Evolutionary conservation across 2,329 filamentous ascomycete genomes (phyloP), one percentile per base, ranked within the genome.

Genomic region (Pseudogymnoascus sp.): DNA sequence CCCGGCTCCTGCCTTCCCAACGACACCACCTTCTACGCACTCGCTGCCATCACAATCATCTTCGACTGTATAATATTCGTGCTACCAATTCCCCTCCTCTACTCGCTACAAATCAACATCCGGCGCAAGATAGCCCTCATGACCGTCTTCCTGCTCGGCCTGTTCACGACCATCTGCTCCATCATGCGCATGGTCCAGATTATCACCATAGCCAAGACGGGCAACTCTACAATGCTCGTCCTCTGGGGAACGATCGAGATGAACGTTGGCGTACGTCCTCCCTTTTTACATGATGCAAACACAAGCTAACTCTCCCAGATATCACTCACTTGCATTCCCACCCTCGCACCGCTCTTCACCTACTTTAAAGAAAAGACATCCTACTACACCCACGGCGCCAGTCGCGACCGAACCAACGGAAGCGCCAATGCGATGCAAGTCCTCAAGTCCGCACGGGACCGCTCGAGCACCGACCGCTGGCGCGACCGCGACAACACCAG

Each of bases 181-280:
- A 75, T 83, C 62, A 69, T 83, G 61, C 76, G 81, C 11, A 78
- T 83, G 63, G 71, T 75, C 0, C 79, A 83, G 66, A 83, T 83
- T 64, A 70, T 78, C 64, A 72, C 76, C 0, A 80, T 83, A 39
- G 77, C 79, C 14, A 79, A 78, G 2, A 79, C 82, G 38, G 80
- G 81, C 7, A 81, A 83, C 66, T 82, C 81, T 0, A 83, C 81
- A 4, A 80, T 81, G 77, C 73, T 84, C 10, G 75, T 84, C 0
- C 71, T 83, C 0, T 84, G 81, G 81, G 81, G 81, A 4, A 80
- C 78, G 2, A 80, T 84, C 62, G 81, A 84, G 68, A 81, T 83
- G 70, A 83, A 83, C 65, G 77, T 83, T 31, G 81, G 81, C 10
- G 81, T 83, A 75, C 68, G 79, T 66, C 21, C 21, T 14, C 16